These are phyloP conservation scores for Vitis labrusca DNA, from an alignment of 164 flowering plant species.

Conservation along the genomic window DNA sequence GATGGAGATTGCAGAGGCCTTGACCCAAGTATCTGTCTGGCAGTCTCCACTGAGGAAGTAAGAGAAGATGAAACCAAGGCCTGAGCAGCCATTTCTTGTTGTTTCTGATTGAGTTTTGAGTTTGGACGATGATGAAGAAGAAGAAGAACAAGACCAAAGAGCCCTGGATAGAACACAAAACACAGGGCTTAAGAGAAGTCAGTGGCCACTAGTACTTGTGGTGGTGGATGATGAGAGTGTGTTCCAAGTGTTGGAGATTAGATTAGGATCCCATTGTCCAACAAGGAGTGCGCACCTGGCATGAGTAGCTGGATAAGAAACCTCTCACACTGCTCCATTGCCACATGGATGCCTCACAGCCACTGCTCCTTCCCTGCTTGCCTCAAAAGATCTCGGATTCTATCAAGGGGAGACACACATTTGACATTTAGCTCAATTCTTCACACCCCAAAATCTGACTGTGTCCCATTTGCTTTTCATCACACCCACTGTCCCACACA, in stretches of 20 bases:
- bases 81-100: constrained; percentile 62
- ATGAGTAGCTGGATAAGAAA: constrained; percentile 19
- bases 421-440: no score
- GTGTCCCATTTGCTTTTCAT: no score
- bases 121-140: not conserved
- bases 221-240: constrained; percentile 15
- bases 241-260: constrained; percentile 27
- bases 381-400: no score
- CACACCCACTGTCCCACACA: no score
- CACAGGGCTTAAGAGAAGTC: not conserved
- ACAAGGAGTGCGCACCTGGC: constrained; percentile 36
- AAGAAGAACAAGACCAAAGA: not conserved
- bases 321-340: no score
- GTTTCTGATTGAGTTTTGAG: not conserved
- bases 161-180: not conserved
- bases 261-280: constrained; percentile 42
- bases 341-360: no score
- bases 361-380: no score
- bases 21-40: constrained; percentile 56
- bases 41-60: constrained; percentile 62
- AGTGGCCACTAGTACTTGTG: constrained; percentile 6
- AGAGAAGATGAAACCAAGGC: constrained; percentile 79
- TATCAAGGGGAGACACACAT: no score
- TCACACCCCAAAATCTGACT: no score
- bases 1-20: constrained; percentile 38